Conservation (phyloP, 305 asterid species). For the Monarda citriodora region DNA sequence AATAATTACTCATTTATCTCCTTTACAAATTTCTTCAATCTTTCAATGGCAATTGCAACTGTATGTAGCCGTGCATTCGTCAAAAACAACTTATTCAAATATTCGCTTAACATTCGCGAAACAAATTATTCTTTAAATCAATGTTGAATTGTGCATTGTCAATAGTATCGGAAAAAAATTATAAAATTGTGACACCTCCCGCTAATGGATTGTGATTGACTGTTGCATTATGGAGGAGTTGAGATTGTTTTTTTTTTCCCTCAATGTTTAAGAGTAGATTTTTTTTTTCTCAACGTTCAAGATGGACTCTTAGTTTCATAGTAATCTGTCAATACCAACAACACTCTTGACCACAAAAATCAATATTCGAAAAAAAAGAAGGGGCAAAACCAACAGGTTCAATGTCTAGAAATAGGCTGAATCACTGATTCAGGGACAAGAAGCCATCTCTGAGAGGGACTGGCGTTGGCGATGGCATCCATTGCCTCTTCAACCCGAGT, state of each 20-base stretch:
- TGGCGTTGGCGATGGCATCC: slow-evolving; percentile 72
- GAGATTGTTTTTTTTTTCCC: too few relatives aligned
- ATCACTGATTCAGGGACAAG: slow-evolving; percentile 54
- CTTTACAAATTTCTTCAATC: slow-evolving; percentile 53
- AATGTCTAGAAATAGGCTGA: background rate
- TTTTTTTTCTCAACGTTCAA: background rate
- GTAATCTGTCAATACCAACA: background rate
- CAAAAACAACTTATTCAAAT: background rate
- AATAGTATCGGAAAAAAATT: slow-evolving; percentile 56
- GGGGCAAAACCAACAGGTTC: background rate
- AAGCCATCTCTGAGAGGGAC: slow-evolving; percentile 57
- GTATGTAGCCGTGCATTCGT: slow-evolving; percentile 11
- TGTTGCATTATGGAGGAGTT: slow-evolving; percentile 35
- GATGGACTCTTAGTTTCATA: background rate
- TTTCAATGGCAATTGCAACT: slow-evolving; percentile 72
- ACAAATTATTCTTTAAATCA: slow-evolving; percentile 51
- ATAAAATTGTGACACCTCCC: too few relatives aligned
- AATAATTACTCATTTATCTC: slow-evolving; percentile 43
- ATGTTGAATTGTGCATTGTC: slow-evolving; percentile 80
- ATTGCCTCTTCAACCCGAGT: slow-evolving; percentile 82
- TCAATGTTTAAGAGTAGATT: too few relatives aligned
- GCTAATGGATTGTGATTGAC: slow-evolving; percentile 29
- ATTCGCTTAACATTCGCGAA: background rate
- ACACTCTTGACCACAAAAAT: background rate
- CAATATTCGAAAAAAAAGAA: background rate